Conservation (phyloP, 176 grass and related monocot genomes). For the Coix lacrymajobi region DNA sequence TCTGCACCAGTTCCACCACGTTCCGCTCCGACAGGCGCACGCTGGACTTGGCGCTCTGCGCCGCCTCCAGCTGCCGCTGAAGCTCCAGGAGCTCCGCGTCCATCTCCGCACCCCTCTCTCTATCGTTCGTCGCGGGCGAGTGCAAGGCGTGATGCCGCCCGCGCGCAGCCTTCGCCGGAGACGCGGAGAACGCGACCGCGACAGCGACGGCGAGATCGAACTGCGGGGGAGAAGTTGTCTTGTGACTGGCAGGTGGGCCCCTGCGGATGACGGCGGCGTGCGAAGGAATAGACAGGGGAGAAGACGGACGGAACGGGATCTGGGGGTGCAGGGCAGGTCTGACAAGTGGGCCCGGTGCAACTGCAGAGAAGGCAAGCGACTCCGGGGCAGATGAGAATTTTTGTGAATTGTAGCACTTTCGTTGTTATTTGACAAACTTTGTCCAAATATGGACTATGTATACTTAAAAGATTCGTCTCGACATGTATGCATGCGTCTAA, state of each 20-base stretch:
- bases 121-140: background rate
- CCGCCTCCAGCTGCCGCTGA: slow-evolving; percentile 88
- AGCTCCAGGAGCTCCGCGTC: slow-evolving; percentile 90
- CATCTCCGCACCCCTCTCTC: slow-evolving; percentile 28
- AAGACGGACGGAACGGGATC: background rate
- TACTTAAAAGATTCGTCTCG: no score
- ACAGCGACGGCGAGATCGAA: slow-evolving; percentile 30
- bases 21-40: slow-evolving; percentile 88
- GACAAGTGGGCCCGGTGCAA: background rate
- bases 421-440: no score
- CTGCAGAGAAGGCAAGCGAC: no score
- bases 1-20: slow-evolving; percentile 87
- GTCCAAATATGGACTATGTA: no score
- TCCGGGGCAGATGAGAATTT: no score
- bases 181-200: background rate
- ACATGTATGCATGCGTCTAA: no score
- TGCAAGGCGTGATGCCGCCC: background rate
- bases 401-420: no score
- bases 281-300: background rate
- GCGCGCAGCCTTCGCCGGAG: background rate
- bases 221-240: background rate
- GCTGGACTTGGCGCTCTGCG: slow-evolving; percentile 89
- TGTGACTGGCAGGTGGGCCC: slow-evolving; percentile 7
- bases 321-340: background rate
- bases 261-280: background rate